Evolutionary conservation across 148 eudicot genomes (phyloP), one percentile per base, ranked within the genome.

Genomic region (Drosera capensis): DNA sequence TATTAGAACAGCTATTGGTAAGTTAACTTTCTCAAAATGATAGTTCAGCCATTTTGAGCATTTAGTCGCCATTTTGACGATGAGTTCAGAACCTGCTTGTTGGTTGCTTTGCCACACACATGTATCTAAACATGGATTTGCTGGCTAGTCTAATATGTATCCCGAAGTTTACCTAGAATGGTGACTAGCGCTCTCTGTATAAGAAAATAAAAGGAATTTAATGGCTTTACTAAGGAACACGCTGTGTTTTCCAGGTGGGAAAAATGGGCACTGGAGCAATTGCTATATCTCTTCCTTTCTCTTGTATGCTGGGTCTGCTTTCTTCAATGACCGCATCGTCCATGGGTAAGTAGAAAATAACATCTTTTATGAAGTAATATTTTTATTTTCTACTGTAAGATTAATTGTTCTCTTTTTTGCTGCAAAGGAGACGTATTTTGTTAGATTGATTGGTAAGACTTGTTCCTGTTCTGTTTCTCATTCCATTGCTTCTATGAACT

Each of bases 1-100:
- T 90, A 35, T 68, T 90, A 14, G 99, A 90, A 64, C 95, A 90
- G 49, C 81, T 90, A 55, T 67, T 90, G 99, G 99, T 90, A 59
- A 69, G 81, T 58, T 47, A 25, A 49, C 13, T 14, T 14, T 7
- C 43, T 43, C 19, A 26, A 35, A 9, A 13, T 25, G 12, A 21
- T 19, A 14, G n/a, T 15, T 0, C 43, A n/a, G 17, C 7, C 7
- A 8, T 8, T n/a, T 39, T 7, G 8, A 14, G 17, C n/a, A 11
- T 5, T 5, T 5, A 6, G 7, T 28, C 31, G 11, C 5, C 7
- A 5, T 6, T n/a, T n/a, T n/a, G n/a, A n/a, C n/a, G n/a, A n/a
- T n/a, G n/a, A n/a, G n/a, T n/a, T n/a, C n/a, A n/a, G n/a, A n/a
- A n/a, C n/a, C n/a, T n/a, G n/a, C n/a, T n/a, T n/a, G n/a, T n/a